These are phyloP conservation scores for Penicillium alfredii DNA, from an alignment of 495 filamentous ascomycete genomes.

Conservation along the genomic window DNA sequence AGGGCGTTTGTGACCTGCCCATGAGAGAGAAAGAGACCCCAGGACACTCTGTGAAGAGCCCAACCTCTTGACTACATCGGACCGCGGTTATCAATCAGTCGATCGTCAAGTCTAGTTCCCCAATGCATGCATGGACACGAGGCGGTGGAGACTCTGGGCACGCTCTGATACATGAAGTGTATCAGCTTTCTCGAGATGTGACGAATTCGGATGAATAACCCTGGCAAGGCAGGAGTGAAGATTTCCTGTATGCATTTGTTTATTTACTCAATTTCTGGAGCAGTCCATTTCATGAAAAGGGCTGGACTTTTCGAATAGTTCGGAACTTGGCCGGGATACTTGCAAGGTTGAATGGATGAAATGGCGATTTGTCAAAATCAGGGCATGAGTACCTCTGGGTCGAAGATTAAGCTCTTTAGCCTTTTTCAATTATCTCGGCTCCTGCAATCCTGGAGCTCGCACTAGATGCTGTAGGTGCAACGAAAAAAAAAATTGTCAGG, in stretches of 20 bases:
- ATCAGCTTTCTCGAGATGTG: conserved; percentile 9
- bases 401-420: background rate
- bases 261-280: too few species aligned
- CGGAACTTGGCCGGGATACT: too few species aligned
- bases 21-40: too few species aligned
- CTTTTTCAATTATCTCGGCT: background rate
- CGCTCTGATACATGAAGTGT: conserved; percentile 13
- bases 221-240: background rate
- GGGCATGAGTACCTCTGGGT: too few species aligned
- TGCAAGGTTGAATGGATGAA: too few species aligned
- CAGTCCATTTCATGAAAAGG: too few species aligned
- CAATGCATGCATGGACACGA: conserved; percentile 2
- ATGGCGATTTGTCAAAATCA: too few species aligned
- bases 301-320: too few species aligned
- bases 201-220: conserved; percentile 1
- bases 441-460: background rate
- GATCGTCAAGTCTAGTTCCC: conserved; percentile 7
- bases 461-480: background rate
- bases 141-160: conserved; percentile 1
- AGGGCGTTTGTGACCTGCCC: too few species aligned
- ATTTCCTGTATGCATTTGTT: background rate
- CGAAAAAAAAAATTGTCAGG: background rate
- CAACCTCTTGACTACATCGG: too few species aligned
- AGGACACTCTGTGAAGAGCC: too few species aligned
- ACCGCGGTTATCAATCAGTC: background rate